Evolutionary conservation across 1,284 basidiomycete species (phyloP).

Genomic region (Coriolopsis trogii): DNA sequence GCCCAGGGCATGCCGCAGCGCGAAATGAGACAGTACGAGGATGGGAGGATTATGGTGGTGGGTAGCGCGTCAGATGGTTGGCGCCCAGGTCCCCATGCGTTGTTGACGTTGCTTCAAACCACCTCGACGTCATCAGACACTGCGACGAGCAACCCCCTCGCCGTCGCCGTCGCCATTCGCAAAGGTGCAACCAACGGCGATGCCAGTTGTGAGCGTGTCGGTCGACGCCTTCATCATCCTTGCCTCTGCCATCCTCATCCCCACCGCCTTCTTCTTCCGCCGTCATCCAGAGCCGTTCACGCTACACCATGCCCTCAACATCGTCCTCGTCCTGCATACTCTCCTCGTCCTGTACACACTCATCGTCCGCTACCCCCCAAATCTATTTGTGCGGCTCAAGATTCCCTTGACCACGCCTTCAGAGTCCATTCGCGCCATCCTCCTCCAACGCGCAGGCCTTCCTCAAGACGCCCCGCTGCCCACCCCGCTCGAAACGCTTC

Average conservation of each 20-base stretch:
- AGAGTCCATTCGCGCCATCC: conserved; percentile 49
- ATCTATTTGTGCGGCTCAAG: conserved; percentile 59
- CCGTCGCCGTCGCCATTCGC: too few species aligned
- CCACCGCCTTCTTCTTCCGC: conserved; percentile 24
- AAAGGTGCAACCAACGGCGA: background rate
- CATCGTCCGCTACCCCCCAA: conserved; percentile 55
- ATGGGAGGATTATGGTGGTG: too few species aligned
- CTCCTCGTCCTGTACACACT: conserved; percentile 54
- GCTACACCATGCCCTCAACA: conserved; percentile 27
- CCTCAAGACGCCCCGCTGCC: conserved; percentile 39
- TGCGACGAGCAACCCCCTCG: too few species aligned
- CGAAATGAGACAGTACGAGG: too few species aligned
- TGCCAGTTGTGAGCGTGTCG: conserved; percentile 29
- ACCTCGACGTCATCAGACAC: too few species aligned
- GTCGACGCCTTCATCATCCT: conserved; percentile 34
- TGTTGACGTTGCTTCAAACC: too few species aligned
- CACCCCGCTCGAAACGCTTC: conserved; percentile 50
- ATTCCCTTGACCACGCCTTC: conserved; percentile 58
- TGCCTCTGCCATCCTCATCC: conserved; percentile 23
- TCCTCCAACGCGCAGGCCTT: conserved; percentile 43
- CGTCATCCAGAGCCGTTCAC: conserved; percentile 15
- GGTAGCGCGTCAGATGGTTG: too few species aligned
- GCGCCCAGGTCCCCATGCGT: too few species aligned
- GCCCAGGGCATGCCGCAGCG: too few species aligned
- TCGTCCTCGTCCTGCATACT: conserved; percentile 56